A percentile compares a stretch with the other conserved stretches of the same genome.
Evolutionary conservation across 495 filamentous ascomycete genomes (phyloP).

Genomic region (Pyrenopolyporus hunteri): DNA sequence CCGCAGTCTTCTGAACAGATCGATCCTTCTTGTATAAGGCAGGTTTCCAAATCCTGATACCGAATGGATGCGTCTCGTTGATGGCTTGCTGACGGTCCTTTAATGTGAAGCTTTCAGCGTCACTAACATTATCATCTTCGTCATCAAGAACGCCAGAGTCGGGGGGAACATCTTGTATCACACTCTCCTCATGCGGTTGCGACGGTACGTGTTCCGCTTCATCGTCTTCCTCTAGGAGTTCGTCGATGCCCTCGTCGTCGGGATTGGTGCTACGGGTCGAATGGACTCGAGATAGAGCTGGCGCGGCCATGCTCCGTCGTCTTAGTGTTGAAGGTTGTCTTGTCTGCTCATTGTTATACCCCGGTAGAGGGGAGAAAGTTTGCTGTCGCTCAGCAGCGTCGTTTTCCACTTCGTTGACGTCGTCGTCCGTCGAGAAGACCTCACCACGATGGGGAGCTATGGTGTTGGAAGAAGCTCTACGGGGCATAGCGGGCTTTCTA

Average conservation of each 20-base stretch:
- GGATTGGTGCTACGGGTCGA: constrained; percentile 54
- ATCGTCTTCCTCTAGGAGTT: constrained; percentile 40
- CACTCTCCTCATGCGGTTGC: constrained; percentile 46
- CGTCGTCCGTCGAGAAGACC: constrained; percentile 94
- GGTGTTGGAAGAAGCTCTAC: constrained; percentile 75
- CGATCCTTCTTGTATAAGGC: constrained; percentile 97
- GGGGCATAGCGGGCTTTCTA: constrained; percentile 73
- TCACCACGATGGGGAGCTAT: constrained; percentile 78
- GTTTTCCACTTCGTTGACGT: constrained; percentile 78
- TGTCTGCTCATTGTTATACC: constrained; percentile 33
- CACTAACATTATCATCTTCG: constrained; percentile 67
- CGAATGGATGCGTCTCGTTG: constrained; percentile 98
- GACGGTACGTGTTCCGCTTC: constrained; percentile 34
- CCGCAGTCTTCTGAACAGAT: constrained; percentile 93
- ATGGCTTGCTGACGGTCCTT: constrained; percentile 98
- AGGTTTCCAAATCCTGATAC: constrained; percentile 98
- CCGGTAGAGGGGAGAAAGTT: constrained; percentile 37
- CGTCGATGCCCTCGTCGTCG: constrained; percentile 53
- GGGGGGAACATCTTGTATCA: constrained; percentile 28
- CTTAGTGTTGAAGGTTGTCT: constrained; percentile 67
- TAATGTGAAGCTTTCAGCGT: constrained; percentile 81
- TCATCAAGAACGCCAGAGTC: constrained; percentile 52
- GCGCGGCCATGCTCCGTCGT: constrained; percentile 67
- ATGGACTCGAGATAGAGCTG: constrained; percentile 63
- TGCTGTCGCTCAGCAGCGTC: constrained; percentile 49